phyloP scores from a whole-genome alignment of 345 rosid genomes.

The Brassica incana region DNA sequence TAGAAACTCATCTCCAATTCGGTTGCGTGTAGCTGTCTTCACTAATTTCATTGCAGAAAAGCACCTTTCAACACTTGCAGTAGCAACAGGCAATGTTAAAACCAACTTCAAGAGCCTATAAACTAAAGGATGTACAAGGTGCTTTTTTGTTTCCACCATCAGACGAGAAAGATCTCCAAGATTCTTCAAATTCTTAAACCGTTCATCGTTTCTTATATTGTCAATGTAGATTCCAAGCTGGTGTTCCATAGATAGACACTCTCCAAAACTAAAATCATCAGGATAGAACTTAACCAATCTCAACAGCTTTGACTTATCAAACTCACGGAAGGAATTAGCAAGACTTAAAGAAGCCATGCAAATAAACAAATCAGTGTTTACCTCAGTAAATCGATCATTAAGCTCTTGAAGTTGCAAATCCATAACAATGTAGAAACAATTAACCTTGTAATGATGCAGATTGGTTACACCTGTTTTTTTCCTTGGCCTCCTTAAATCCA shows the following conservation, averaged over 20 bases:
- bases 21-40: no score
- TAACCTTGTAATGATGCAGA: no score
- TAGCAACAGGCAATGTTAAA: neutral
- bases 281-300: neutral
- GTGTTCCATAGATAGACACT: neutral
- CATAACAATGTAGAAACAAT: no score
- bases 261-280: neutral
- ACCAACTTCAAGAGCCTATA: neutral
- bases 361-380: no score
- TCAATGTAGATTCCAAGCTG: neutral
- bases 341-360: no score
- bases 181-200: neutral
- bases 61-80: neutral
- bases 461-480: no score
- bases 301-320: neutral
- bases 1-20: no score
- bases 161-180: neutral
- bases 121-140: neutral
- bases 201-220: neutral
- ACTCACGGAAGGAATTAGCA: no score
- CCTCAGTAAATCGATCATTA: no score
- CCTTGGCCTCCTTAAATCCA: no score
- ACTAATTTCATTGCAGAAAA: neutral
- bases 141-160: neutral
- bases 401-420: no score